phyloP scores from a whole-genome alignment of 164 flowering plant species.

The Magnolia kwangsiensis region DNA sequence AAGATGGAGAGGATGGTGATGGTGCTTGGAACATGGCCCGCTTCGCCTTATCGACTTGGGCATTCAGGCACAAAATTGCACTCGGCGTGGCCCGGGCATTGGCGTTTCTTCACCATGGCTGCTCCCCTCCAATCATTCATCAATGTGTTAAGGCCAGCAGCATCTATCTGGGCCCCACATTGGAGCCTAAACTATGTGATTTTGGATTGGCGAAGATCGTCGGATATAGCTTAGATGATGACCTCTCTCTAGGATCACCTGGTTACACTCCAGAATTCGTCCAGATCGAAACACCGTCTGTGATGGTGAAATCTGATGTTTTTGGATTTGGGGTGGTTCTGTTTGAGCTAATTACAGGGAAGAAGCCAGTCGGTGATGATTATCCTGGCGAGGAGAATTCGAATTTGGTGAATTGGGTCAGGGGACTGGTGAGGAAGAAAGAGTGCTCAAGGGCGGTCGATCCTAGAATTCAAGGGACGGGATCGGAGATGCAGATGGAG shows the following conservation, averaged over 20 bases:
- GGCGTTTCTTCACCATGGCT: slow-evolving; percentile 87
- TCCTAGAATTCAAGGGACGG: slow-evolving; percentile 59
- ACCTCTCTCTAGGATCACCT: slow-evolving; percentile 41
- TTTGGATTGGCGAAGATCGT: slow-evolving; percentile 71
- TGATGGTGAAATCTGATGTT: slow-evolving; percentile 64
- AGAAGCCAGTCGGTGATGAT: slow-evolving; percentile 68
- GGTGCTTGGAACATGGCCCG: slow-evolving; percentile 45
- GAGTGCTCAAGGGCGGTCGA: slow-evolving; percentile 56
- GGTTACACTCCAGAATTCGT: slow-evolving; percentile 63
- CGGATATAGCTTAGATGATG: slow-evolving; percentile 54
- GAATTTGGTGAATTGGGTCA: slow-evolving; percentile 69
- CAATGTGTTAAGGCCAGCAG: slow-evolving; percentile 78
- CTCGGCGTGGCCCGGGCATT: slow-evolving; percentile 87
- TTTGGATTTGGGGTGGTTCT: slow-evolving; percentile 79
- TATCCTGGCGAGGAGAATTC: slow-evolving; percentile 52
- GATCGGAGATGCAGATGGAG: slow-evolving; percentile 50
- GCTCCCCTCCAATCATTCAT: slow-evolving; percentile 76
- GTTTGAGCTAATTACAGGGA: slow-evolving; percentile 77
- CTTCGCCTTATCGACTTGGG: slow-evolving; percentile 60
- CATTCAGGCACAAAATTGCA: slow-evolving; percentile 69
- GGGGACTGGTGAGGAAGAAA: slow-evolving; percentile 58
- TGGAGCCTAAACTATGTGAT: slow-evolving; percentile 83
- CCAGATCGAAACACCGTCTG: slow-evolving; percentile 30
- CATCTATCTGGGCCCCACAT: slow-evolving; percentile 57
- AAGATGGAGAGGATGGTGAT: slow-evolving; percentile 43